Conservation (phyloP, 257 asterid genomes). For the Salvia splendens region DNA sequence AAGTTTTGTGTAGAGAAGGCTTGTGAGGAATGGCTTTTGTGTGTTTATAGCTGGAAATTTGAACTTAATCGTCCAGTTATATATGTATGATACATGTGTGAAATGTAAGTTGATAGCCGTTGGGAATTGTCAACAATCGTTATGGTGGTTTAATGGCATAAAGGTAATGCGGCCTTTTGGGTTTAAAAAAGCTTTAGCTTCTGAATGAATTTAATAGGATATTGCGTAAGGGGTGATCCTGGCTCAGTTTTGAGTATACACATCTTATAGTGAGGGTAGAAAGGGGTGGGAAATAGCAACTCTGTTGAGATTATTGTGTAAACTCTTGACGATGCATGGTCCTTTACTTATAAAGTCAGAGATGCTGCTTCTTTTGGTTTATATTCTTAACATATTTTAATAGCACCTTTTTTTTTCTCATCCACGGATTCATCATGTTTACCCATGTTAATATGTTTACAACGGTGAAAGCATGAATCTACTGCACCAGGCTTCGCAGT, state of each 20-base stretch:
- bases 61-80: background rate
- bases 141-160: background rate
- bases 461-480: too few relatives aligned
- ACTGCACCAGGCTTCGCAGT: too few relatives aligned
- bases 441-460: background rate
- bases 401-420: background rate
- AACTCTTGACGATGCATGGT: background rate
- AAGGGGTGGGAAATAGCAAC: background rate
- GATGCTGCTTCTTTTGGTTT: background rate
- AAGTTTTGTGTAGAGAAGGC: background rate
- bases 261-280: slow-evolving; percentile 12
- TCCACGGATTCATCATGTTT: background rate
- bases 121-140: background rate
- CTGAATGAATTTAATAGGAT: background rate
- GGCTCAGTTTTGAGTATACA: background rate
- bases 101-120: background rate
- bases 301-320: background rate
- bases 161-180: background rate
- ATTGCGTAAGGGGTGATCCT: background rate
- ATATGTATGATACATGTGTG: too few relatives aligned
- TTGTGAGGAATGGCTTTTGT: background rate
- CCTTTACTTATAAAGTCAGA: too few relatives aligned
- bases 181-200: background rate
- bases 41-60: slow-evolving; percentile 1
- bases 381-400: background rate